Base-by-base conservation (phyloP, 768 basidiomycete genomes). In the Suillus subluteus region DNA sequence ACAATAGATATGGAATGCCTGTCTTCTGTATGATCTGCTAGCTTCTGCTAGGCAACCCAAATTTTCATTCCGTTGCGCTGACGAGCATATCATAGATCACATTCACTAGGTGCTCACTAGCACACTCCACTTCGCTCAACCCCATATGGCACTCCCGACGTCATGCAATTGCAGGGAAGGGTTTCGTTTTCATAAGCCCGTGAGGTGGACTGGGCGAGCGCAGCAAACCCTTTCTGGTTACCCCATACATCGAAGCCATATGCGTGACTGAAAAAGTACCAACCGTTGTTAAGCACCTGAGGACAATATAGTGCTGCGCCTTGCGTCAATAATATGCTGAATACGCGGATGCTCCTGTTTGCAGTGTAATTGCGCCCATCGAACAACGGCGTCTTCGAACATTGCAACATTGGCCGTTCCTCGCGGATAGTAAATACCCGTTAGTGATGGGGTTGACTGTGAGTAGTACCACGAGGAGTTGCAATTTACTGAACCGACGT, bases 141-240 rank as follows among this genome's bases (percentile, higher is more conserved):
- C 32, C 55, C 11, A 56, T 35, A 35, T 37, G 3, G 35, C 21
- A 56, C 32, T 13, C 55, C 32, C 32, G 54, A 55, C 54, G 32
- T 21, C 54, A 55, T 35, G 55, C 12, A 35, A 56, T 37, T 11
- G 32, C 21, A 56, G 3, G 55, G 11, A 56, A 56, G 32, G 55
- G 55, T 56, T 56, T 56, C 55, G n/a, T 56, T 56, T 56, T n/a
- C 55, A 56, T 56, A 56, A 56, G 12, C 55, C 21, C 21, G 9
- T 56, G 6, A 56, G 18, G 9, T 11, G 30, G 11, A 18, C 30
- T 54, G 16, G 32, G 32, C 35, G 21, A 12, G 18, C 55, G 21
- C 32, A 35, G 55, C 12, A 23, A n/a, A 58, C 37, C 35, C 35
- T 38, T 38, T 38, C 13, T 23, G 8, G 35, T 58, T 58, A 58